phyloP scores from a whole-genome alignment of 2,329 filamentous ascomycete species.

The Cercospora sp. region DNA sequence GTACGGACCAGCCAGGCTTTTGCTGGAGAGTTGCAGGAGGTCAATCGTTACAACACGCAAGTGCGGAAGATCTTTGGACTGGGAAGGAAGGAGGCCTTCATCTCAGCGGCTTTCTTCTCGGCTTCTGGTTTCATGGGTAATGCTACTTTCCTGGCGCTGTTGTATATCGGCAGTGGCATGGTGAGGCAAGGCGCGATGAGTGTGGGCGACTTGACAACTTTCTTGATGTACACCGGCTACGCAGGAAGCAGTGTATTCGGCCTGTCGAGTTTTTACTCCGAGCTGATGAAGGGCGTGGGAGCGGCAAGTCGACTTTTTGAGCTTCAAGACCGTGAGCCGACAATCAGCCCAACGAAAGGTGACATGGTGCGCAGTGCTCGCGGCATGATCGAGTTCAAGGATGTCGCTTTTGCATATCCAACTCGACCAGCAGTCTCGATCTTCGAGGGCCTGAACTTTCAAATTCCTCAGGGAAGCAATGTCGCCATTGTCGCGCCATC shows the following conservation, averaged over 20 bases:
- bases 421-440: conserved; percentile 89
- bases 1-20: conserved; percentile 97
- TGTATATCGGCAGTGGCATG: conserved; percentile 87
- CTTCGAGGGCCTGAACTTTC: conserved; percentile 85
- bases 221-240: conserved; percentile 97
- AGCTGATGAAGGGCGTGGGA: conserved; percentile 98
- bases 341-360: conserved; percentile 84
- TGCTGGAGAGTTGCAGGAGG: conserved; percentile 86
- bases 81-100: conserved; percentile 80
- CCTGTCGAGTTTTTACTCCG: conserved; percentile 92
- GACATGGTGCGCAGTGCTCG: conserved; percentile 76
- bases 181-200: conserved; percentile 83
- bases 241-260: conserved; percentile 86
- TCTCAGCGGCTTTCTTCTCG: conserved; percentile 88
- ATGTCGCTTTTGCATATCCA: conserved; percentile 88
- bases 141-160: conserved; percentile 87
- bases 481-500: conserved; percentile 96
- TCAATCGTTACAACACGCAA: conserved; percentile 86
- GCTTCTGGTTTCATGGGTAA: conserved; percentile 89
- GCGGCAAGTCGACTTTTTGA: conserved; percentile 96
- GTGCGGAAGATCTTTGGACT: conserved; percentile 88
- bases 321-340: conserved; percentile 83
- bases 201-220: conserved; percentile 89
- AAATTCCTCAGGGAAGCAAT: conserved; percentile 88
- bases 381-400: conserved; percentile 82